Percentiles rank a stretch among this genome's conserved stretches.
Evolutionary conservation across 352 stramenopile genomes (phyloP).

Genomic region (Phytophthora lateralis): DNA sequence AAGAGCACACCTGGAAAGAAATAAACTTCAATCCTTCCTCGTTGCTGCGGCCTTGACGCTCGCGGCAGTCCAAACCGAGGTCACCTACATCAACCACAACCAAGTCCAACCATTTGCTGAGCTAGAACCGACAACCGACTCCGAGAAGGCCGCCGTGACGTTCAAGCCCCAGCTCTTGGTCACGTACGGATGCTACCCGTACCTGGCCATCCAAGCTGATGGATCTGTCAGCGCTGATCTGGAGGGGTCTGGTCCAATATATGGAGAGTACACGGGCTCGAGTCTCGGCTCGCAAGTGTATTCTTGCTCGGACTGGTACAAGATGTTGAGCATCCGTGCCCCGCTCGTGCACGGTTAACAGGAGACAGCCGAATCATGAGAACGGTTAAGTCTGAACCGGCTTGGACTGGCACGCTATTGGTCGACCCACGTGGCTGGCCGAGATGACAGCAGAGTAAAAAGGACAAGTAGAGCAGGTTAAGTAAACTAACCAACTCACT

Average conservation of each 20-base stretch:
- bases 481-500: too few relatives aligned
- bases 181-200: slow-evolving; percentile 12
- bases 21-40: slow-evolving; percentile 7
- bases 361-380: too few relatives aligned
- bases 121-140: slow-evolving; percentile 3
- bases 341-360: too few relatives aligned
- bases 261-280: slow-evolving; percentile 14
- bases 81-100: slow-evolving; percentile 16
- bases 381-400: too few relatives aligned
- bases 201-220: slow-evolving; percentile 11
- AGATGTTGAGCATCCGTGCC: too few relatives aligned
- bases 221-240: slow-evolving; percentile 6
- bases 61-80: background rate
- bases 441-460: too few relatives aligned
- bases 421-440: too few relatives aligned
- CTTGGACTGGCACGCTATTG: too few relatives aligned
- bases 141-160: slow-evolving; percentile 17
- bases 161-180: slow-evolving; percentile 18
- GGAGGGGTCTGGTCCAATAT: background rate
- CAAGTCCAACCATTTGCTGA: slow-evolving; percentile 17
- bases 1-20: background rate
- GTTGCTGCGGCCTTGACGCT: background rate
- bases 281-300: slow-evolving; percentile 27
- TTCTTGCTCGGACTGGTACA: slow-evolving; percentile 20
- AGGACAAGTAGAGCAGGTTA: too few relatives aligned